These are phyloP conservation scores for Triticum turgidum DNA, from an alignment of 176 grass and related monocot genomes.

Conservation along the genomic window DNA sequence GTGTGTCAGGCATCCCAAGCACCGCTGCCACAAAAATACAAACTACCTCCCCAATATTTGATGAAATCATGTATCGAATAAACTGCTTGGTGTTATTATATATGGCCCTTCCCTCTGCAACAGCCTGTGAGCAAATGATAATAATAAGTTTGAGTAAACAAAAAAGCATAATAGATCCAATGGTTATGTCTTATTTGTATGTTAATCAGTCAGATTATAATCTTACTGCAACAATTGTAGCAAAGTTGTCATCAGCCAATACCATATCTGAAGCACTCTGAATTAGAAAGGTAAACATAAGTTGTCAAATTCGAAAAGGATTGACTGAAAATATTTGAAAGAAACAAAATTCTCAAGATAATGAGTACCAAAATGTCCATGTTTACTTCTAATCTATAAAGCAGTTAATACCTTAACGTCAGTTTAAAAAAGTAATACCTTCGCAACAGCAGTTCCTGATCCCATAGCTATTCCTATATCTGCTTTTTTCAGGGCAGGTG, in stretches of 20 bases:
- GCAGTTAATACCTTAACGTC: not conserved
- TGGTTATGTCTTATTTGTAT: constrained; percentile 30
- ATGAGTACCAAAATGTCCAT: not conserved
- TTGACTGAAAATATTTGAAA: not conserved
- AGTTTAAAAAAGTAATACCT: constrained; percentile 47
- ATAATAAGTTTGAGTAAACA: constrained; percentile 31
- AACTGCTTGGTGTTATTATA: constrained; percentile 99
- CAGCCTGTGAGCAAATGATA: constrained; percentile 70
- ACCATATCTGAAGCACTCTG: constrained; percentile 99
- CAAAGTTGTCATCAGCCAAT: constrained; percentile 98
- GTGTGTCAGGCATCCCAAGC: constrained; percentile 96
- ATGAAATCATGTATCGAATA: constrained; percentile 99
- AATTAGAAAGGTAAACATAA: constrained; percentile 40
- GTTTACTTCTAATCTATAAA: not conserved
- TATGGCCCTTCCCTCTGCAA: constrained; percentile 97
- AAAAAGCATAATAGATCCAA: constrained; percentile 13
- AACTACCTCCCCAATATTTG: constrained; percentile 98
- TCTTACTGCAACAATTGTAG: constrained; percentile 98
- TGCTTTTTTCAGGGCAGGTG: constrained; percentile 96
- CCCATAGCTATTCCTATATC: constrained; percentile 99
- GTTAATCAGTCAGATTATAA: constrained; percentile 19
- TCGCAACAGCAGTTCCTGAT: constrained; percentile 97
- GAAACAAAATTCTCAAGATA: not conserved
- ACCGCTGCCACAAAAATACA: constrained; percentile 98
- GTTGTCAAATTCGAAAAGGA: constrained; percentile 9